Evolutionary conservation across 768 basidiomycete genomes (phyloP), one percentile per base, ranked within the genome.

Genomic region (Rhodosporidiobolus odoratus): DNA sequence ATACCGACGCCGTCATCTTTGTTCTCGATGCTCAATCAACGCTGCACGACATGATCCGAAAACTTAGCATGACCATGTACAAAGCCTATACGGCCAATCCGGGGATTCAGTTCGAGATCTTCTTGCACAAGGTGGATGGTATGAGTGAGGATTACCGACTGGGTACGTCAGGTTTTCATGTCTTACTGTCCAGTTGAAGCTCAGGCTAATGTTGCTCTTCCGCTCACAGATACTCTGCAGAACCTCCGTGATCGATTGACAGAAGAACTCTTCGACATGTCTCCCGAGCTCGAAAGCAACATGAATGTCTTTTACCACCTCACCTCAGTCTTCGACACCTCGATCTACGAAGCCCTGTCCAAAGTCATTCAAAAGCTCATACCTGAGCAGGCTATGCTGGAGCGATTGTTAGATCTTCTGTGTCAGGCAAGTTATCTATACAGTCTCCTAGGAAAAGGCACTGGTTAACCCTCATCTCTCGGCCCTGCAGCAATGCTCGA

Each of bases 81-180:
- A 83, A 86, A 52, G 84, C 87, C 48, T 73, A 72, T 48, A 69
- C 65, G 10, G 66, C 69, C 15, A 91, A 90, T 77, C 90, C 88
- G 9, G 82, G 84, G 50, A 85, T 94, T 67, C 86, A 87, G 73
- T 84, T 97, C 35, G 91, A 95, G 78, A 88, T 97, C 40, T 96
- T 97, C 75, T 90, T 94, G 10, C 95, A 97, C 81, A 97, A 98
- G 80, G 89, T 91, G 12, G 95, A 98, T 80, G 89, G 88, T 58
- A 82, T 95, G 52, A 87, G 88, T 66, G 79, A 95, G 74, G 92
- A 94, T 72, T 93, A 95, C 78, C 89, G 92, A 78, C 86, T 89
- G 65, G 91, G 91, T 92, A 75, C 32, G 86, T 77, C 32, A 15
- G 8, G 19, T 40, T 21, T 27, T 25, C n/a, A 37, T 47, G 43